These are phyloP conservation scores for Aplosporella prunicola DNA, from an alignment of 2,329 filamentous ascomycete species.

Conservation along the genomic window DNA sequence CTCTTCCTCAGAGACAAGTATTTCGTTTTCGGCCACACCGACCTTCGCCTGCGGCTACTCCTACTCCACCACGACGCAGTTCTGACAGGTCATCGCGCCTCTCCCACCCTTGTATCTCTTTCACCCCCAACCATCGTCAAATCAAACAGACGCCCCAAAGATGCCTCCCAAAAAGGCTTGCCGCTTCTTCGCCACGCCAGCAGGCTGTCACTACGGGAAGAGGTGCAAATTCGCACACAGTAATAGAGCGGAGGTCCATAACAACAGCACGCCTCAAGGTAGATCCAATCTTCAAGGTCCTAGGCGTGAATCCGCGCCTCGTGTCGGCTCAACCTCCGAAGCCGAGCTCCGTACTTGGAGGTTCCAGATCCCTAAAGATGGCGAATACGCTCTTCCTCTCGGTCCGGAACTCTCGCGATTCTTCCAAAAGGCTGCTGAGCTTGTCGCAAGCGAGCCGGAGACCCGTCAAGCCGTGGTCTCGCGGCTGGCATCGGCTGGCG, in stretches of 20 bases:
- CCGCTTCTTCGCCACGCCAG: background rate
- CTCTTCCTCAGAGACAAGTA: too few species aligned
- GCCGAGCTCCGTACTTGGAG: slow-evolving; percentile 5
- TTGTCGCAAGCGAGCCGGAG: background rate
- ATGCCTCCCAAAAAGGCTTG: background rate
- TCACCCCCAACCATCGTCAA: too few species aligned
- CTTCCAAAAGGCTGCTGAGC: slow-evolving; percentile 1
- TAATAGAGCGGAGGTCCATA: background rate
- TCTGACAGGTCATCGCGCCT: too few species aligned
- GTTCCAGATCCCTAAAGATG: background rate
- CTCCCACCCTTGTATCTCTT: too few species aligned
- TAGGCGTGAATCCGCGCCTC: background rate
- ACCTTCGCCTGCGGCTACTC: too few species aligned
- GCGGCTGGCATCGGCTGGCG: slow-evolving; percentile 15
- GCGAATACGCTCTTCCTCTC: background rate
- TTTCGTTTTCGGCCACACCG: too few species aligned
- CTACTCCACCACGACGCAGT: too few species aligned
- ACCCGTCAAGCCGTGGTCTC: slow-evolving; percentile 15
- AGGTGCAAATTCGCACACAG: slow-evolving; percentile 5
- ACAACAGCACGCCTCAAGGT: background rate
- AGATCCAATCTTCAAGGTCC: background rate
- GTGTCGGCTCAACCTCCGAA: background rate
- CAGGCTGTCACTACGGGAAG: background rate
- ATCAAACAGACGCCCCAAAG: too few species aligned
- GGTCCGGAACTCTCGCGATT: background rate